Evolutionary conservation across 345 rosid genomes (phyloP), one percentile per base, ranked within the genome.

Genomic region (Boechera stricta): DNA sequence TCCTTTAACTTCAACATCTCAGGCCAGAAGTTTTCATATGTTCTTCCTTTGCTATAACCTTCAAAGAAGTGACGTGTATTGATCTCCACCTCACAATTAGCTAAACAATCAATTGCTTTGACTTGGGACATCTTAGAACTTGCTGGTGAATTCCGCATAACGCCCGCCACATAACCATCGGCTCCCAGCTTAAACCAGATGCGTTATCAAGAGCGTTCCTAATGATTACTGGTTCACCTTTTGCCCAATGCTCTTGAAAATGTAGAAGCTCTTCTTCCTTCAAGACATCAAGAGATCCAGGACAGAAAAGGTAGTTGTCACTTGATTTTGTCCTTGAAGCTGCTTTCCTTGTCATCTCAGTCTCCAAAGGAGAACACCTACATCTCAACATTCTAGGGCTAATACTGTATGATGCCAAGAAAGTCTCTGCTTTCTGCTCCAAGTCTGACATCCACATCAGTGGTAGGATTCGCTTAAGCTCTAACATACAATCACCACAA

Each of bases 151-250:
- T 87, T 85, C 62, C 87, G 35, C 92, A 87, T 69, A 94, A 81
- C 31, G 97, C 98, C 33, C 96, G 91, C 95, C 91, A 86, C 95
- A 94, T 94, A 57, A 94, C 98, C 97, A 79, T 87, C 11, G 98
- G 98, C 63, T 94, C 98, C 98, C 98, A 94, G 83, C 98, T 94
- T 74, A 94, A 83, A 78, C 84, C 90, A 48, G 90, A 66, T 51
- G 86, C 73, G 72, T 39, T 72, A 54, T 83, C 83, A 58, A 92
- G 93, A 62, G 84, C 82, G 72, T 89, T 80, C 35, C 74, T 82
- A 58, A 89, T 94, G 0, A 92, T 88, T 42, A 94, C 84, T 0
- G 97, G 98, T 79, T 94, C 93, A 18, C 98, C 98, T 73, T 84
- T 90, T 58, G 75, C 72, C 98, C 98, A 92, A 59, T 85, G 91